phyloP scores from a whole-genome alignment of 225 moss, liverwort and hornwort genomes.

The Rhytidiadelphus loreus region DNA sequence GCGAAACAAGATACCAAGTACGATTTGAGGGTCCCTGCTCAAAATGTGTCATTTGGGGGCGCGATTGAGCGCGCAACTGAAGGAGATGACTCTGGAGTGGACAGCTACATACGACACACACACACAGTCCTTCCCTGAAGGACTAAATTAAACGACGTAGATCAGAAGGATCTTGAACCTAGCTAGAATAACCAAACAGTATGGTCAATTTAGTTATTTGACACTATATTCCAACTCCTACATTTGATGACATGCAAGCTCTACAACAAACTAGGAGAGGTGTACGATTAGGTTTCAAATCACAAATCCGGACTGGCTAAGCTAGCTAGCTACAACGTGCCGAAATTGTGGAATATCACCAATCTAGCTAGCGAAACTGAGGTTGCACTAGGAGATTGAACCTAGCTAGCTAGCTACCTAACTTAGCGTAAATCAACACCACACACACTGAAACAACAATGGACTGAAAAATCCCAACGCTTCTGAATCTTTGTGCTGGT shows the following conservation, averaged over 20 bases:
- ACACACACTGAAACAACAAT: too few species aligned
- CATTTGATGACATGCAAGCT: background rate
- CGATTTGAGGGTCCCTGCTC: background rate
- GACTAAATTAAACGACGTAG: background rate
- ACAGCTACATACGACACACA: background rate
- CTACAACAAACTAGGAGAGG: background rate
- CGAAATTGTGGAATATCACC: background rate
- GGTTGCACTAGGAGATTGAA: background rate
- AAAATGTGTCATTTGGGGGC: background rate
- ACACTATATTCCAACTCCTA: background rate
- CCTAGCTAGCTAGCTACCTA: too few species aligned
- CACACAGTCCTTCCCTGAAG: background rate
- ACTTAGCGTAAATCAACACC: background rate
- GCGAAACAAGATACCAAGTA: background rate
- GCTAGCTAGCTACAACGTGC: background rate
- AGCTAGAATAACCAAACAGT: background rate
- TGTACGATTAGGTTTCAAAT: too few species aligned
- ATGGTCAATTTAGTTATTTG: background rate
- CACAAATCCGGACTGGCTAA: background rate
- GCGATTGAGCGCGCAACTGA: background rate
- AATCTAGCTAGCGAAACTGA: background rate
- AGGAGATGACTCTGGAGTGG: background rate
- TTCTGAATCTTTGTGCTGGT: background rate
- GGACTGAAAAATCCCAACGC: background rate
- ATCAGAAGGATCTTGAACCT: background rate